Evolutionary conservation across 768 basidiomycete species (phyloP), one percentile per base, ranked within the genome.

Genomic region (Agaricus subrufescens): DNA sequence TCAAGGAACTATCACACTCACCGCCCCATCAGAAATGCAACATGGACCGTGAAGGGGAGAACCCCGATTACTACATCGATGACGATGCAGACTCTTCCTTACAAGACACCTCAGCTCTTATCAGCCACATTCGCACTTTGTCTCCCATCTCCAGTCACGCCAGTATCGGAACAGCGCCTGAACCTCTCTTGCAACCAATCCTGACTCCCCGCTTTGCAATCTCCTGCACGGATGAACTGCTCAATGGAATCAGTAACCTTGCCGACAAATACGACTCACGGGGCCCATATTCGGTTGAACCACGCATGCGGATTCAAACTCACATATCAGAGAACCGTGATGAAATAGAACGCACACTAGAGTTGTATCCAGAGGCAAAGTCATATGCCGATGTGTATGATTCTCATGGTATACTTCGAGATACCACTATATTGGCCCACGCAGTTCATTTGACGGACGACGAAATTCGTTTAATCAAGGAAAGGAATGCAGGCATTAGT

Each of bases 181-280:
- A 78, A 56, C 77, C 83, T 1, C 82, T 95, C 6, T 88, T 98
- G 9, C 89, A 90, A 54, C 96, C 96, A 4, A 85, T 94, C 63
- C 72, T 98, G 43, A 98, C 96, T 0, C 96, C 96, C 12, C 89
- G 96, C n/a, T 98, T 98, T 68, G 96, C 96, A 25, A 88, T 98
- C 57, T 86, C 91, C 10, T 96, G 94, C 70, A 84, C 94, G 0
- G 68, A 76, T 11, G 72, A 80, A n/a, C 82, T 95, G 30, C 78
- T 98, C 49, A 46, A 65, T 0, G 69, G 72, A 3, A 76, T 98
- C 4, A 85, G 89, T 8, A 61, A 72, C 4, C 70, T 96, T 40
- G 88, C 88, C 0, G 38, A 56, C 48, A 31, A 45, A 38, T 26
- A 50, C 37, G 42, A 50, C 7, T 23, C 6, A 12, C 47, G 50